Conservation (phyloP, 805 yeast species). For the Candida odintsovae region DNA sequence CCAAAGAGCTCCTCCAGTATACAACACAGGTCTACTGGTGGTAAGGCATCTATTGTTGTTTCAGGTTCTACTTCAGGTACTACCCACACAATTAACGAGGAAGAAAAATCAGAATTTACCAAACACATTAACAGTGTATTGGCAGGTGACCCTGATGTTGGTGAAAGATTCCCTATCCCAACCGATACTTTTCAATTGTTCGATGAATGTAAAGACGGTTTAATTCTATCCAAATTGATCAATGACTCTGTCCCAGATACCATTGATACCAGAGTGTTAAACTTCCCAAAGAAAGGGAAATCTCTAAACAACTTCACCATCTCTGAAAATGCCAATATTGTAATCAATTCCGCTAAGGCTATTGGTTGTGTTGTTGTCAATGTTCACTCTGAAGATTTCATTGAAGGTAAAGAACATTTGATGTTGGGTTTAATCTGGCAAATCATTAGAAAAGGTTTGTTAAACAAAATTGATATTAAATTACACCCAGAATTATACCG, state of each 20-base stretch:
- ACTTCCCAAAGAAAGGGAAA: constrained; percentile 78
- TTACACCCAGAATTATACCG: constrained; percentile 95
- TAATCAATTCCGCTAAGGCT: constrained; percentile 97
- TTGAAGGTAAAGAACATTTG: constrained; percentile 91
- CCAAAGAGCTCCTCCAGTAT: constrained; percentile 27
- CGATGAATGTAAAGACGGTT: constrained; percentile 95
- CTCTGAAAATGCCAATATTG: constrained; percentile 95
- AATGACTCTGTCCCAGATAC: constrained; percentile 98
- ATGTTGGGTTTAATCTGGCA: constrained; percentile 95
- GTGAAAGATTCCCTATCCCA: constrained; percentile 82
- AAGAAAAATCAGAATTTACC: constrained; percentile 93
- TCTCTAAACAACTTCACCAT: constrained; percentile 88
- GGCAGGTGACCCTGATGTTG: constrained; percentile 83
- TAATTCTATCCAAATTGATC: constrained; percentile 86
- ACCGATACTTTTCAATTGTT: constrained; percentile 92
- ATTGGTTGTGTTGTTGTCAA: constrained; percentile 98
- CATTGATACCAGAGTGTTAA: constrained; percentile 94
- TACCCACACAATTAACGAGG: constrained; percentile 94
- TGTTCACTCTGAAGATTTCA: constrained; percentile 92
- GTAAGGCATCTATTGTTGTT: constrained; percentile 72
- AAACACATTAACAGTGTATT: constrained; percentile 91
- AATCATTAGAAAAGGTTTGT: constrained; percentile 91
- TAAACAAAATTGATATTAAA: constrained; percentile 92
- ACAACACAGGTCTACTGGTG: constrained; percentile 47
- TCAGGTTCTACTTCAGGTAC: constrained; percentile 87